Conservation (phyloP, 1,284 basidiomycete genomes). For the Ustilago esculenta region DNA sequence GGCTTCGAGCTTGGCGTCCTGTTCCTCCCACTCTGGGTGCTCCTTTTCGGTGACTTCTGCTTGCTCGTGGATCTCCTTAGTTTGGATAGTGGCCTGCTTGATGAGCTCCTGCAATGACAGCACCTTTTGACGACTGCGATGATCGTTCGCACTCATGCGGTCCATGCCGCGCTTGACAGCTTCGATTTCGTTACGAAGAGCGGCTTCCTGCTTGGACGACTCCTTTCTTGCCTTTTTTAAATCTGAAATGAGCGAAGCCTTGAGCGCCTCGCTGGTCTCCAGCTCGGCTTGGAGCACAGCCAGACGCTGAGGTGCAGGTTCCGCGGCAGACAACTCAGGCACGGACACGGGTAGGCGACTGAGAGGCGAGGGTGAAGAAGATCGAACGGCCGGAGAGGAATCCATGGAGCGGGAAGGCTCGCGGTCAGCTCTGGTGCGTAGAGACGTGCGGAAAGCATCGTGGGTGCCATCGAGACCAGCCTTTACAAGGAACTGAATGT, state of each 20-base stretch:
- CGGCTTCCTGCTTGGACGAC: slow-evolving; percentile 48
- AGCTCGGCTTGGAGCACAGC: slow-evolving; percentile 43
- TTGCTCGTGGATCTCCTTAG: slow-evolving; percentile 50
- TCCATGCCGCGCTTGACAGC: slow-evolving; percentile 55
- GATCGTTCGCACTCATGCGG: slow-evolving; percentile 51
- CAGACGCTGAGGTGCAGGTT: slow-evolving; percentile 22
- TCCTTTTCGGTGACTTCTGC: slow-evolving; percentile 47
- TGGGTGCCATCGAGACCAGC: slow-evolving; percentile 30
- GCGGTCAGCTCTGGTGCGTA: slow-evolving; percentile 38
- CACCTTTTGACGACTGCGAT: slow-evolving; percentile 58
- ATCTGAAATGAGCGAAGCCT: slow-evolving; percentile 36
- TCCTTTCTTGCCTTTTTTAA: slow-evolving; percentile 54
- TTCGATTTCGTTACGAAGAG: slow-evolving; percentile 56
- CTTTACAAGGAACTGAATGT: slow-evolving; percentile 52
- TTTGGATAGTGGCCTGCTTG: slow-evolving; percentile 52
- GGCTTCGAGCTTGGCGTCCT: slow-evolving; percentile 28
- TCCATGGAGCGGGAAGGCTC: slow-evolving; percentile 31
- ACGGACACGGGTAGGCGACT: slow-evolving; percentile 28
- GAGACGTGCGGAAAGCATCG: slow-evolving; percentile 26
- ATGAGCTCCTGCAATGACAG: slow-evolving; percentile 59
- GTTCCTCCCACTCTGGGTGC: slow-evolving; percentile 43
- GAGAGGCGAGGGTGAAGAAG: slow-evolving; percentile 45
- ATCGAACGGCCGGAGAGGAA: slow-evolving; percentile 20
- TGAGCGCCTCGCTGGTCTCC: slow-evolving; percentile 39
- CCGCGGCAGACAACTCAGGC: slow-evolving; percentile 21